These are phyloP conservation scores for Quercus lobata DNA, from an alignment of 331 rosid species.

Conservation along the genomic window DNA sequence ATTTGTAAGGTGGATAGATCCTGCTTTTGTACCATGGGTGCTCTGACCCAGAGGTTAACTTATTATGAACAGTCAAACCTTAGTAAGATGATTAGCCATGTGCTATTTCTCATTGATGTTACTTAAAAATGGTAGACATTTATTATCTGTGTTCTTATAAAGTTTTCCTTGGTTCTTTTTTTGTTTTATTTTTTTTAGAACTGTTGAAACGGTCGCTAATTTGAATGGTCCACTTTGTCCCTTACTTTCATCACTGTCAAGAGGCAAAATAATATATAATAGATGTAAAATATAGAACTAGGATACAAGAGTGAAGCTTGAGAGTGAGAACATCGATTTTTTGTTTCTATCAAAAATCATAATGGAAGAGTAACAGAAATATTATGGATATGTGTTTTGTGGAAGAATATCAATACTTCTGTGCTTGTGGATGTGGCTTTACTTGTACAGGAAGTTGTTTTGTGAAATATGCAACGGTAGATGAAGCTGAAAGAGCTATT, in stretches of 20 bases:
- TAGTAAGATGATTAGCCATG: not conserved
- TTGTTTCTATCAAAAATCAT: not conserved
- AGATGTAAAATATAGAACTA: not conserved
- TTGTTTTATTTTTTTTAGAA: too few relatives aligned
- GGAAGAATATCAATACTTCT: constrained; percentile 6
- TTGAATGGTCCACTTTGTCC: not conserved
- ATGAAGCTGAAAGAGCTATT: constrained; percentile 82
- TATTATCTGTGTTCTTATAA: not conserved
- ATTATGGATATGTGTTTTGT: not conserved
- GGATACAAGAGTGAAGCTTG: not conserved
- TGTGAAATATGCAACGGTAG: constrained; percentile 64
- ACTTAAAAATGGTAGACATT: not conserved
- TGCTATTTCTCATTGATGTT: not conserved
- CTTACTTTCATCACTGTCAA: not conserved
- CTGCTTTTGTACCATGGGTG: not conserved
- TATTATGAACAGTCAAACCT: not conserved
- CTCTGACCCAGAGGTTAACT: not conserved
- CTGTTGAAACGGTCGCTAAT: not conserved
- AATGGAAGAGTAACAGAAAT: not conserved
- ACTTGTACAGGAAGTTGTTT: constrained; percentile 74
- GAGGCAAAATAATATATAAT: not conserved
- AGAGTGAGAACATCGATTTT: not conserved
- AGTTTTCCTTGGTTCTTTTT: not conserved
- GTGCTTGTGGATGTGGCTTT: constrained; percentile 26
- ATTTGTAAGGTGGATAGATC: not conserved